phyloP scores from a whole-genome alignment of 305 asterid species.

The Petunia hybrid region DNA sequence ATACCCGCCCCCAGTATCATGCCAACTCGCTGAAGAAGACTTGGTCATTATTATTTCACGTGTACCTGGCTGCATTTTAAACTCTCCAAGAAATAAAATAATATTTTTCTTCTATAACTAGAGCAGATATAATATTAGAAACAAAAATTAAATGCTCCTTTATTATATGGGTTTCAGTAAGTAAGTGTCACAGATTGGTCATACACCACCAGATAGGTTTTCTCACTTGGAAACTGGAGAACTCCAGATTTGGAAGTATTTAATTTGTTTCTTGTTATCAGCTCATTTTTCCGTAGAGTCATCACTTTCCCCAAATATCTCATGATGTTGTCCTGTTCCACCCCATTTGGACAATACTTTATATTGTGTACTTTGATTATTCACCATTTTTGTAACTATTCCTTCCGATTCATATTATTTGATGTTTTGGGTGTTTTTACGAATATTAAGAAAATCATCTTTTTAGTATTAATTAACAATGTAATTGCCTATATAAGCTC shows the following conservation, averaged over 20 bases:
- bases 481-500: no score
- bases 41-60: constrained; percentile 63
- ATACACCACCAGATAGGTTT: constrained; percentile 46
- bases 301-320: constrained; percentile 42
- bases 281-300: constrained; percentile 17
- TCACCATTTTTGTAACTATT: no score
- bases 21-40: constrained; percentile 36
- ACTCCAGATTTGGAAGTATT: constrained; percentile 40
- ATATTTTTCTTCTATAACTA: background rate
- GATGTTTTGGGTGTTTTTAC: no score
- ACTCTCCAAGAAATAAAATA: background rate
- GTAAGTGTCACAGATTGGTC: constrained; percentile 32
- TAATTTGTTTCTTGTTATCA: constrained; percentile 1
- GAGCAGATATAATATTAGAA: background rate
- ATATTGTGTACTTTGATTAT: background rate
- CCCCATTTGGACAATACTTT: constrained; percentile 15
- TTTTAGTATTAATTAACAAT: no score
- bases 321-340: constrained; percentile 36
- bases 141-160: background rate
- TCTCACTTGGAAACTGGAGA: constrained; percentile 40
- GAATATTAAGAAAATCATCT: no score
- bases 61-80: constrained; percentile 43
- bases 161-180: background rate
- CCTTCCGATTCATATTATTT: no score
- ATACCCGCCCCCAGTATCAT: constrained; percentile 1